phyloP scores from a whole-genome alignment of 2,329 filamentous ascomycete species.

The Colletotrichum sp. region DNA sequence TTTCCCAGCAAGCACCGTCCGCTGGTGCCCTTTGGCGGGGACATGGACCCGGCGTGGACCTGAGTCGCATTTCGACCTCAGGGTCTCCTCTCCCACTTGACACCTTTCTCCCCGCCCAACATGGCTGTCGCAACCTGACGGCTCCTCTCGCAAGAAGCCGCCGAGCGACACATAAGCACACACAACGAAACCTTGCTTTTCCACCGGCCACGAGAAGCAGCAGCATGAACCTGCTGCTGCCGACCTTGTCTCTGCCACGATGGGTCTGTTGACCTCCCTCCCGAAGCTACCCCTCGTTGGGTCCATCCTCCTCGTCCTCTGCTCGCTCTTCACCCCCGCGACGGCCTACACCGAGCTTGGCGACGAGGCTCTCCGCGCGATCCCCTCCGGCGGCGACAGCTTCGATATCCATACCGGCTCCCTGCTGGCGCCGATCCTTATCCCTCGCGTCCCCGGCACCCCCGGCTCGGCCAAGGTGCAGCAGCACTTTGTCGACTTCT shows the following conservation, averaged over 20 bases:
- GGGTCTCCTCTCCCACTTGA: background rate
- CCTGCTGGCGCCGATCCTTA: constrained; percentile 85
- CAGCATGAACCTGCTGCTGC: constrained; percentile 17
- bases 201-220: background rate
- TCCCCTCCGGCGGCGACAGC: constrained; percentile 76
- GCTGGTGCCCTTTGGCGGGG: constrained; percentile 1
- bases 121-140: constrained; percentile 6
- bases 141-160: constrained; percentile 1
- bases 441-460: constrained; percentile 88
- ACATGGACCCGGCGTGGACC: constrained; percentile 2
- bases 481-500: constrained; percentile 85
- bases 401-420: constrained; percentile 80
- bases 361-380: constrained; percentile 72
- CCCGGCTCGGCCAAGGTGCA: constrained; percentile 75
- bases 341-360: constrained; percentile 63
- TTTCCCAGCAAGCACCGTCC: constrained; percentile 14
- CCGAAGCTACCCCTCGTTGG: constrained; percentile 20
- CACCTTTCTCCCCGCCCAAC: background rate
- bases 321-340: constrained; percentile 29
- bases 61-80: constrained; percentile 14
- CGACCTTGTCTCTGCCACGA: constrained; percentile 7
- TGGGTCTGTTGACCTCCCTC: constrained; percentile 17
- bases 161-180: background rate
- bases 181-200: background rate
- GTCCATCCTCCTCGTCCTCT: constrained; percentile 22